Percentiles rank a stretch among this genome's conserved stretches.
Evolutionary conservation across 2,329 filamentous ascomycete genomes (phyloP).

Genomic region (Pezicula rhizophila): DNA sequence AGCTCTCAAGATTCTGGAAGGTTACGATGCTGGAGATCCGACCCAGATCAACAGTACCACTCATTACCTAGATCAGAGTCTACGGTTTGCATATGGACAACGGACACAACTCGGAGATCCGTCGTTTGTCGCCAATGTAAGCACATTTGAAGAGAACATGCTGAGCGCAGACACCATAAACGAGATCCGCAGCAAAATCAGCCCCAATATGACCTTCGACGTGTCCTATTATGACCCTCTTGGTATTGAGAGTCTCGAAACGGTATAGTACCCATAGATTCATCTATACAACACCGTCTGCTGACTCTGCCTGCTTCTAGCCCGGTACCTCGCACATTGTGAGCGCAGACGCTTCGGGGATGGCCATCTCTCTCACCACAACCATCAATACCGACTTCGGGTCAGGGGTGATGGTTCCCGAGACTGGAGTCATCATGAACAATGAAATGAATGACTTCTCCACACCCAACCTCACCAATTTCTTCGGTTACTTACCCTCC

Average conservation of each 20-base stretch:
- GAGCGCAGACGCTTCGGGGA: constrained; percentile 50
- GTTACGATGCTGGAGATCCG: constrained; percentile 60
- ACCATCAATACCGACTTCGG: constrained; percentile 65
- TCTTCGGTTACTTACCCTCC: constrained; percentile 59
- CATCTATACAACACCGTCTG: too few species aligned
- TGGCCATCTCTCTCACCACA: constrained; percentile 59
- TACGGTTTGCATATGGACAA: constrained; percentile 60
- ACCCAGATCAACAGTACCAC: constrained; percentile 53
- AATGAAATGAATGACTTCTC: constrained; percentile 61
- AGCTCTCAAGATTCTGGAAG: constrained; percentile 69
- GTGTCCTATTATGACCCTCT: constrained; percentile 55
- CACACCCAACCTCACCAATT: constrained; percentile 56
- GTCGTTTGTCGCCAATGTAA: constrained; percentile 49
- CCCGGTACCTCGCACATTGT: constrained; percentile 47
- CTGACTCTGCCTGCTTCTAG: too few species aligned
- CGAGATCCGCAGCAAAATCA: constrained; percentile 52
- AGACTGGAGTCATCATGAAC: constrained; percentile 66
- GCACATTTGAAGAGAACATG: constrained; percentile 50
- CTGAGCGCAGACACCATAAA: constrained; percentile 44
- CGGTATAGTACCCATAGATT: too few species aligned
- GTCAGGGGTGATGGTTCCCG: constrained; percentile 55
- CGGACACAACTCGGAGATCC: constrained; percentile 59
- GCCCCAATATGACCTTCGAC: constrained; percentile 49
- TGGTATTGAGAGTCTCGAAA: constrained; percentile 52
- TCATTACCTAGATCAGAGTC: constrained; percentile 60